A percentile compares a stretch with the other conserved stretches of the same genome.
phyloP scores from a whole-genome alignment of 345 rosid genomes.

The Hypericum perforatum region DNA sequence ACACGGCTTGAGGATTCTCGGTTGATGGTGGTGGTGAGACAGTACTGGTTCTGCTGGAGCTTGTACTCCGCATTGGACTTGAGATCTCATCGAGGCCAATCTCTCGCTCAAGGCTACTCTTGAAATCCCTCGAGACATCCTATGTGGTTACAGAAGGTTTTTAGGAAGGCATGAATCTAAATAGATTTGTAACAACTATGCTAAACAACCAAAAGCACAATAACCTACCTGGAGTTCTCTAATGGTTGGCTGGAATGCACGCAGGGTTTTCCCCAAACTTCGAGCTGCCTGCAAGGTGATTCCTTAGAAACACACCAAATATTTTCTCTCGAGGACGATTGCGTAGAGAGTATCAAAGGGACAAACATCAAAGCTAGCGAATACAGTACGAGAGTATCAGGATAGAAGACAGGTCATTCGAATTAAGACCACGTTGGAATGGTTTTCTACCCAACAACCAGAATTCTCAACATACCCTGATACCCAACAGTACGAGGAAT shows the following conservation, averaged over 20 bases:
- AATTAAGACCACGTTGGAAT: no score
- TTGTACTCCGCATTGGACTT: constrained; percentile 25
- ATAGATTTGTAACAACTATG: background rate
- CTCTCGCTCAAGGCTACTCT: constrained; percentile 84
- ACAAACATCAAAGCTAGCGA: no score
- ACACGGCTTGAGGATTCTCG: constrained; percentile 28
- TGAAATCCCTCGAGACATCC: constrained; percentile 96
- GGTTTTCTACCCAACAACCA: no score
- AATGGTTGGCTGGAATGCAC: constrained; percentile 88
- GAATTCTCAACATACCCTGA: no score
- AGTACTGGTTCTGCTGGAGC: constrained; percentile 29
- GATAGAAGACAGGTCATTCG: no score
- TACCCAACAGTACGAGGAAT: no score
- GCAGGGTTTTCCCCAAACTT: constrained; percentile 82
- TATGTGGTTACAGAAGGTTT: constrained; percentile 6
- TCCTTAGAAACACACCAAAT: no score
- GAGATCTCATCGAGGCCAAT: constrained; percentile 71
- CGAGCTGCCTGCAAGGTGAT: constrained; percentile 61
- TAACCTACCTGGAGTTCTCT: constrained; percentile 75
- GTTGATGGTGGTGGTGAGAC: constrained; percentile 31
- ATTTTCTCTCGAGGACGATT: no score
- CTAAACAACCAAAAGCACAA: constrained; percentile 1
- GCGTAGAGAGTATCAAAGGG: no score
- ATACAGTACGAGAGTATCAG: no score
- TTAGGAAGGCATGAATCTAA: background rate